These are phyloP conservation scores for Taphrina sp. DNA, from an alignment of 1,139 yeast genomes.

Conservation along the genomic window DNA sequence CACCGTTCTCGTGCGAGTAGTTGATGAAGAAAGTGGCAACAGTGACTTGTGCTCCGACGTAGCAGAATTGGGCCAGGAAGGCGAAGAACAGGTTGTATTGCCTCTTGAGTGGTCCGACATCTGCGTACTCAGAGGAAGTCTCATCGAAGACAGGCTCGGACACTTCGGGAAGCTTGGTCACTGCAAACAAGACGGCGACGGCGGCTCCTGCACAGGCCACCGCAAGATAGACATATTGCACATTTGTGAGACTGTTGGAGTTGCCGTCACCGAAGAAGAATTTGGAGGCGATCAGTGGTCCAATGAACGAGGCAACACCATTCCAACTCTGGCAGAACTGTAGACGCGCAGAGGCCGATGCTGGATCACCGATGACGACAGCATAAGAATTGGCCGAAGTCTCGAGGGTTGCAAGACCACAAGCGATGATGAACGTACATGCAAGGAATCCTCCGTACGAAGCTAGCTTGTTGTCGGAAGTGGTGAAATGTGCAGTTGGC, in stretches of 20 bases:
- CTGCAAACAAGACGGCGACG: constrained; percentile 29
- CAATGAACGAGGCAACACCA: constrained; percentile 33
- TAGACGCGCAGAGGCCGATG: constrained; percentile 29
- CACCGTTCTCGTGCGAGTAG: constrained; percentile 26
- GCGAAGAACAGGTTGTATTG: constrained; percentile 33
- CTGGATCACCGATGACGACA: constrained; percentile 33
- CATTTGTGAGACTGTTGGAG: constrained; percentile 29
- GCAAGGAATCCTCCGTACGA: constrained; percentile 34
- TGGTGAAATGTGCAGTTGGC: constrained; percentile 31
- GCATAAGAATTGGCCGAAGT: constrained; percentile 34
- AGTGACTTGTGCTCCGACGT: constrained; percentile 34
- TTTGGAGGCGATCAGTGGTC: constrained; percentile 34
- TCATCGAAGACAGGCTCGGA: constrained; percentile 32
- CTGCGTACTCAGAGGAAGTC: constrained; percentile 3
- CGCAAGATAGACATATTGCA: constrained; percentile 34
- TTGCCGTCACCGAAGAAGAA: constrained; percentile 27
- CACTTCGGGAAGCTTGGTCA: constrained; percentile 31
- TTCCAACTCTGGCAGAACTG: constrained; percentile 33
- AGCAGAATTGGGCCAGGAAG: constrained; percentile 33
- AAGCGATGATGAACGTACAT: constrained; percentile 32
- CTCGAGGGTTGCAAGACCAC: constrained; percentile 34
- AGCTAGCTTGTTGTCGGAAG: constrained; percentile 8
- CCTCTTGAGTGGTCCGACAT: constrained; percentile 30
- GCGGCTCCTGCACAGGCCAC: constrained; percentile 32
- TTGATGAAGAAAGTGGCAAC: constrained; percentile 33